Evolutionary conservation across 83 land plant species (phyloP).

Genomic region (Picea mariana): DNA sequence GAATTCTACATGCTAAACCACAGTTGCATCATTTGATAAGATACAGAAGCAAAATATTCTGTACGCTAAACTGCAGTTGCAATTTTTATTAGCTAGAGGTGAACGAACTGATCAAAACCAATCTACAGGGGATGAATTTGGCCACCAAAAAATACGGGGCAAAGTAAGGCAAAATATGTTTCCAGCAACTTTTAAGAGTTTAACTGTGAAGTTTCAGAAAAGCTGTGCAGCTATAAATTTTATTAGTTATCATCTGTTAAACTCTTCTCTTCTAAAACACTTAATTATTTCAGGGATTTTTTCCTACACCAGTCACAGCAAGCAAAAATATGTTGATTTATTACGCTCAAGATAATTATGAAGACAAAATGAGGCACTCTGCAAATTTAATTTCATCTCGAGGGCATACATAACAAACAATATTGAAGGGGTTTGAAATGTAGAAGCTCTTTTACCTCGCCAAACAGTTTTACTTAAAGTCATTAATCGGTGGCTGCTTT

Average conservation of each 20-base stretch:
- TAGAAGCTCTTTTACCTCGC: conserved; percentile 42
- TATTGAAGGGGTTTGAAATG: not conserved
- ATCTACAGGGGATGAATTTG: not conserved
- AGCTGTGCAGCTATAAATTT: no score
- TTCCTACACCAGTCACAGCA: not conserved
- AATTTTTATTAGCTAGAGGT: no score
- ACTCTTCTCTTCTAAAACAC: not conserved
- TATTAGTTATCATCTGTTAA: not conserved
- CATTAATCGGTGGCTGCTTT: conserved; percentile 52
- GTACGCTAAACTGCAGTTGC: not conserved
- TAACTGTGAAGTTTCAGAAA: not conserved
- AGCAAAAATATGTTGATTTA: not conserved
- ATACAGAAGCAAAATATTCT: not conserved
- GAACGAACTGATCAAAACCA: not conserved
- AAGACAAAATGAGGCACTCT: not conserved
- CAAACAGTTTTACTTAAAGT: conserved; percentile 54
- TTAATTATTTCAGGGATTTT: not conserved
- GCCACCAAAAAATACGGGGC: not conserved
- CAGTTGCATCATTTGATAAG: not conserved
- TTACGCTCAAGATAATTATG: not conserved
- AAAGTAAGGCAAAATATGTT: not conserved
- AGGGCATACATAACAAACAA: not conserved
- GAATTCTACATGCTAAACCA: not conserved
- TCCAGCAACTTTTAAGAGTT: not conserved
- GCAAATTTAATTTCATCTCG: not conserved